phyloP scores from a whole-genome alignment of 1,284 basidiomycete species.

The Papiliotrema fonsecae region DNA sequence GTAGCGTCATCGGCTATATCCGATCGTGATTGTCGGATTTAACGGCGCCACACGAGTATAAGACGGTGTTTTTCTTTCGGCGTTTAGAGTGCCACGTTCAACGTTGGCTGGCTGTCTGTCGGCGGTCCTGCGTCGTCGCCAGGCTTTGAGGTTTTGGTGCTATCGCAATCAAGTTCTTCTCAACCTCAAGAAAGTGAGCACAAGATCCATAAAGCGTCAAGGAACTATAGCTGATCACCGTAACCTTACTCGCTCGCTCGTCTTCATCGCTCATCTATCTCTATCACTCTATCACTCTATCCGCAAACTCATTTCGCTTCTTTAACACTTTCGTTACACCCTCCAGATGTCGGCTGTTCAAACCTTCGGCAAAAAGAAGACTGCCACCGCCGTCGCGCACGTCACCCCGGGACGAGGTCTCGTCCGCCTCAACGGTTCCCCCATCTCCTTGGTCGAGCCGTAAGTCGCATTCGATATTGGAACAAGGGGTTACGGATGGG shows the following conservation, averaged over 20 bases:
- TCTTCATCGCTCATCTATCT: slow-evolving; percentile 1
- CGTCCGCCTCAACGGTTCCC: slow-evolving; percentile 94
- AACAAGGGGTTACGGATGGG: no score
- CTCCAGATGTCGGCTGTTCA: slow-evolving; percentile 62
- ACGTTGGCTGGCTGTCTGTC: no score
- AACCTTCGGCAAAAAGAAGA: slow-evolving; percentile 99
- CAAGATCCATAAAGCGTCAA: background rate
- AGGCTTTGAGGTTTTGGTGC: no score
- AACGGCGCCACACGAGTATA: no score
- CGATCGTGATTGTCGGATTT: no score
- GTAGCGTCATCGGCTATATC: no score
- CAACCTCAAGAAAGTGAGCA: slow-evolving; percentile 4
- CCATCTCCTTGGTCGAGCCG: slow-evolving; percentile 90
- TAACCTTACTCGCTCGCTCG: background rate
- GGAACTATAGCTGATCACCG: background rate
- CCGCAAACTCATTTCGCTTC: background rate
- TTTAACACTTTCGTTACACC: background rate
- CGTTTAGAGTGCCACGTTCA: no score
- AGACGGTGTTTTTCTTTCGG: no score
- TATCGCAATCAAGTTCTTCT: no score
- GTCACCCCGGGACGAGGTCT: slow-evolving; percentile 95
- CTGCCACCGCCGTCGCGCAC: slow-evolving; percentile 92
- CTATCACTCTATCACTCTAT: background rate
- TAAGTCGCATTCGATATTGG: slow-evolving; percentile 28
- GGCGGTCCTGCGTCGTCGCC: no score